Base-by-base conservation (phyloP, 2,329 filamentous ascomycete species). In the Fusarium sp. region DNA sequence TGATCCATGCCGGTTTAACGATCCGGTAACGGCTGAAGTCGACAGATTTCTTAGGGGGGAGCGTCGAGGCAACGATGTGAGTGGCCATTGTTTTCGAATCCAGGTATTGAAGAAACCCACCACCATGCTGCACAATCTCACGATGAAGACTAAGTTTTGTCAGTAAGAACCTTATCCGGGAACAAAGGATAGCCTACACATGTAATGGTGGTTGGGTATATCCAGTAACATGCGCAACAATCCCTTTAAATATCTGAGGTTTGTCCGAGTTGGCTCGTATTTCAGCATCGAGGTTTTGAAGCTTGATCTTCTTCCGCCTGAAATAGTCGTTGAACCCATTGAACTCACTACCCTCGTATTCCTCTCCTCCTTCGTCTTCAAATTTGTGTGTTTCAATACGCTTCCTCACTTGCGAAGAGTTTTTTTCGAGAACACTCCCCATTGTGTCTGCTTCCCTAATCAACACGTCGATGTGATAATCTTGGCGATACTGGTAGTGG, bases 191-290 rank as follows among this genome's bases (percentile, higher is more conserved):
- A 15, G 80, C 85, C 76, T 77, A 86, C 85, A 97, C 90, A 75
- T 94, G 95, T 58, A 98, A 85, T 3, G 95, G 94, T 2, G 96
- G 96, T 76, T 98, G 95, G 1, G 96, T 99, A 79, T 98, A 99
- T 53, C 96, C 96, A 76, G 95, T 97, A 29, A 99, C 92, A 81
- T 98, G 94, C 14, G 92, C 94, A 17, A 97, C 94, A 13, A 98
- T 88, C 1, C 94, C 94, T 74, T 92, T 94, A 86, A 99, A 99
- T 57, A 99, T 94, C 69, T 89, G 90, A 14, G 94, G 94, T 71
- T 93, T 94, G 73, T 92, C 90, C 1, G 84, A 82, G 7, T 89
- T 85, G 36, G 92, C 88, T 65, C 95, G 91, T 47, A 97, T 85
- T 59, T 97, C 90, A 13, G 91, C 91, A 82, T 99, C 96, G 35